Base-by-base conservation (phyloP, 2,329 filamentous ascomycete genomes). In the Calycina herbarum region DNA sequence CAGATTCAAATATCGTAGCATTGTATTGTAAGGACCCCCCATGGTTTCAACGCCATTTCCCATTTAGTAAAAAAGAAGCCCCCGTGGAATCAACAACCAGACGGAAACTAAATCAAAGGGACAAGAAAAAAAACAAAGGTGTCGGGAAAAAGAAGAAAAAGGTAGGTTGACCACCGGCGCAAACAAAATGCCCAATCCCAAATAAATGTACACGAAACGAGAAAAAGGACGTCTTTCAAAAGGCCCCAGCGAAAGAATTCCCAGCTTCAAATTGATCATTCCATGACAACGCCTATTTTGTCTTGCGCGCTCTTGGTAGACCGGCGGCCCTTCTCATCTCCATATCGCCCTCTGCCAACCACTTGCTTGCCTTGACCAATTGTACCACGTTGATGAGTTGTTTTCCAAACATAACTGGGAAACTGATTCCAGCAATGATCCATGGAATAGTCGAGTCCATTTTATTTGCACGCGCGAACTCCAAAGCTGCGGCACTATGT, bases 371-470 rank as follows among this genome's bases (percentile, higher is more conserved):
- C 79, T 97, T 96, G 75, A 96, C 86, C 73, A 99, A 85, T 82
- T 99, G 95, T 59, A 98, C 85, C 61, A 97, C 84, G 75, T 99
- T 99, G 83, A 98, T 92, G 74, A 91, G 84, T 77, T 99, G 95
- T 85, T 99, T 99, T 72, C 89, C 84, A 29, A 87, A 82, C 94
- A 98, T 98, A 76, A 97, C 83, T 13, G 94, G 94, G 71, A 90
- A 88, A 74, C 91, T 94, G 72, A 96, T 80, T 31, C 87, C 86
- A 57, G 92, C 91, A 69, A 98, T 84, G 60, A 95, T 85, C 95
- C 91, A 93, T 0, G 91, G 91, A 74, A 87, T 79, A 69, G 83
- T 85, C 67, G 88, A 90, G 75, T 92, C 89, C 83, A 93, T 91
- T 82, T 98, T 98, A 83, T 97, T 98, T 64, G 93, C 94, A 68